Evolutionary conservation across 805 yeast genomes (phyloP).

Genomic region (Ogataea philodendri): DNA sequence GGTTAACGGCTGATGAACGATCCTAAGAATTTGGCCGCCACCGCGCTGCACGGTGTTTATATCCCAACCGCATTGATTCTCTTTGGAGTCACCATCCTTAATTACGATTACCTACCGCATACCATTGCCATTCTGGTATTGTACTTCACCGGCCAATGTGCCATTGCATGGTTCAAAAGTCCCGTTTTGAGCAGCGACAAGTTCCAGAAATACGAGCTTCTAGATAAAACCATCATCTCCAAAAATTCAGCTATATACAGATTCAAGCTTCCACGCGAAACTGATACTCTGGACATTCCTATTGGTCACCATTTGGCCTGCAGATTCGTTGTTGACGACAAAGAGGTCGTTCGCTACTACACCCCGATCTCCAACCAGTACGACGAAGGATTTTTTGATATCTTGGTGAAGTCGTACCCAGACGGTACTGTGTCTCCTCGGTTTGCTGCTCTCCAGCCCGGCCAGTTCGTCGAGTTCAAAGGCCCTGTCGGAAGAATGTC

Average conservation of each 20-base stretch:
- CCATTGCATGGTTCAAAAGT: slow-evolving; percentile 35
- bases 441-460: slow-evolving; percentile 62
- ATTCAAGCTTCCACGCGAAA: slow-evolving; percentile 59
- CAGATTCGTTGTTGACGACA: slow-evolving; percentile 43
- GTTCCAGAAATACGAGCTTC: slow-evolving; percentile 66
- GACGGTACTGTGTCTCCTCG: slow-evolving; percentile 67
- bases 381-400: slow-evolving; percentile 73
- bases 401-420: slow-evolving; percentile 71
- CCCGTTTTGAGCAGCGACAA: slow-evolving; percentile 46
- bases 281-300: slow-evolving; percentile 63
- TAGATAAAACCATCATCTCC: slow-evolving; percentile 71
- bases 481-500: slow-evolving; percentile 79
- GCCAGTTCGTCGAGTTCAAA: slow-evolving; percentile 65
- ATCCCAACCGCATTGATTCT: slow-evolving; percentile 64
- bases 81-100: slow-evolving; percentile 57
- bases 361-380: slow-evolving; percentile 72
- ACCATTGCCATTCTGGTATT: slow-evolving; percentile 40
- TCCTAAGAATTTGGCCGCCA: slow-evolving; percentile 52
- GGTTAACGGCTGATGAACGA: slow-evolving; percentile 4
- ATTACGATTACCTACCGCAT: slow-evolving; percentile 48
- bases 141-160: slow-evolving; percentile 36
- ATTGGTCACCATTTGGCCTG: slow-evolving; percentile 76
- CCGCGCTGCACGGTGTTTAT: slow-evolving; percentile 73
- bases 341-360: slow-evolving; percentile 62
- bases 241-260: slow-evolving; percentile 73